Evolutionary conservation across 2,329 filamentous ascomycete genomes (phyloP).

Genomic region (Phyllosticta ampelicida): DNA sequence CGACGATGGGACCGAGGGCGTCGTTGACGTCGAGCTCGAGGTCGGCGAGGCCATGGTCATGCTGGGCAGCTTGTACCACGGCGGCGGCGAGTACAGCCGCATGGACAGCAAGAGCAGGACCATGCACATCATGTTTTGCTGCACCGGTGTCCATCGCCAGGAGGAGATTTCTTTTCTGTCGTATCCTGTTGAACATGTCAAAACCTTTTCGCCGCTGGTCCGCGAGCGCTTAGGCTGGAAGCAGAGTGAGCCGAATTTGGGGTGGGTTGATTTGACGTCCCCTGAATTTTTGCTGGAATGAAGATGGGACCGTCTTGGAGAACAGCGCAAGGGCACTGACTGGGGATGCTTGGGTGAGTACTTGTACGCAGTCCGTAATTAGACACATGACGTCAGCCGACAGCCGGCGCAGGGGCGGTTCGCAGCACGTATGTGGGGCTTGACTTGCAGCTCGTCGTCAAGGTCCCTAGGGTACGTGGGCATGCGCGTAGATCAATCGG

Average conservation of each 20-base stretch:
- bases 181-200: slow-evolving; percentile 30
- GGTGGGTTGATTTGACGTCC: slow-evolving; percentile 31
- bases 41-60: slow-evolving; percentile 30
- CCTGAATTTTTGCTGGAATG: slow-evolving; percentile 22
- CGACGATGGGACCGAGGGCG: slow-evolving; percentile 16
- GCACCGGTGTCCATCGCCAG: slow-evolving; percentile 28
- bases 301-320: too few species aligned
- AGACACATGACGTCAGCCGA: neutral
- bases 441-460: neutral
- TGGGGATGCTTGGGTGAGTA: neutral
- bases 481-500: neutral
- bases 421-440: neutral
- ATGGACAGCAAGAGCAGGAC: slow-evolving; percentile 20
- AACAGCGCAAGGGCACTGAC: neutral
- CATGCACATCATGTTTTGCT: slow-evolving; percentile 32
- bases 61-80: slow-evolving; percentile 31
- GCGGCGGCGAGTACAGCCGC: slow-evolving; percentile 23
- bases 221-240: slow-evolving; percentile 30
- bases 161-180: slow-evolving; percentile 28
- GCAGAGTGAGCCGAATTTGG: slow-evolving; percentile 31
- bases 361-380: neutral
- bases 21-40: slow-evolving; percentile 13
- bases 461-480: neutral
- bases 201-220: slow-evolving; percentile 27
- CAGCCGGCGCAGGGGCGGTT: neutral